Conservation (phyloP, 768 basidiomycete species). For the Daedaleopsis nitida region DNA sequence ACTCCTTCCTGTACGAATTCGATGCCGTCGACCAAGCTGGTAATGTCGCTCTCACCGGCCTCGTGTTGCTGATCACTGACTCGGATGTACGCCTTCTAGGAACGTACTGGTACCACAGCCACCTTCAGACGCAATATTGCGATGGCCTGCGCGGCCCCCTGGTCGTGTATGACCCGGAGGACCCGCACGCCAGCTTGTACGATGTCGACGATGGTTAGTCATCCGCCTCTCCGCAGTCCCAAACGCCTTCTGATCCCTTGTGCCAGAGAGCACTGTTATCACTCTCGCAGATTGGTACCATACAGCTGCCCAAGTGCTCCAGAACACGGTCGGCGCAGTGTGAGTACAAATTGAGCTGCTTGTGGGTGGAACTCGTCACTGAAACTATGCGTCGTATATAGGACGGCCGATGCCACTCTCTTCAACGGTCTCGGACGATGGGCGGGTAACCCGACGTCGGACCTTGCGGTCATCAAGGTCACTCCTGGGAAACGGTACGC, state of each 20-base stretch:
- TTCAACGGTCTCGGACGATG: conserved; percentile 53
- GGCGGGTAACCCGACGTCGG: conserved; percentile 32
- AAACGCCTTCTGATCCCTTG: conserved; percentile 5
- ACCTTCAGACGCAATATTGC: conserved; percentile 40
- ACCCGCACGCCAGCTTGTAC: conserved; percentile 29
- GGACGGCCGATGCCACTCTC: conserved; percentile 35
- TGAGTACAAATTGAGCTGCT: conserved; percentile 6
- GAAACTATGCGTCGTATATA: conserved; percentile 15
- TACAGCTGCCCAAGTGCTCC: conserved; percentile 4
- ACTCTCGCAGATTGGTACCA: conserved; percentile 49
- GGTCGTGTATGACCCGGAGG: conserved; percentile 32
- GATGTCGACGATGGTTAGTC: conserved; percentile 32
- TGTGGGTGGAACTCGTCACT: neutral
- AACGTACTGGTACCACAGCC: conserved; percentile 45
- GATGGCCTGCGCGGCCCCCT: conserved; percentile 43
- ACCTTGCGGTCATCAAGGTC: conserved; percentile 43
- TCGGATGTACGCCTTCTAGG: conserved; percentile 6
- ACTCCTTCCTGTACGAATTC: conserved; percentile 43
- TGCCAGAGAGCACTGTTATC: conserved; percentile 45
- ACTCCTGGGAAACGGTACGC: conserved; percentile 29
- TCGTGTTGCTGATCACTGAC: neutral
- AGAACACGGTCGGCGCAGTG: conserved; percentile 2
- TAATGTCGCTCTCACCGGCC: neutral
- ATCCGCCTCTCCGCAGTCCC: conserved; percentile 7
- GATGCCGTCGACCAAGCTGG: conserved; percentile 27